A percentile compares a stretch with the other conserved stretches of the same genome.
Conservation (phyloP, 2,329 filamentous ascomycete species). For the Sclerotinia minor region DNA sequence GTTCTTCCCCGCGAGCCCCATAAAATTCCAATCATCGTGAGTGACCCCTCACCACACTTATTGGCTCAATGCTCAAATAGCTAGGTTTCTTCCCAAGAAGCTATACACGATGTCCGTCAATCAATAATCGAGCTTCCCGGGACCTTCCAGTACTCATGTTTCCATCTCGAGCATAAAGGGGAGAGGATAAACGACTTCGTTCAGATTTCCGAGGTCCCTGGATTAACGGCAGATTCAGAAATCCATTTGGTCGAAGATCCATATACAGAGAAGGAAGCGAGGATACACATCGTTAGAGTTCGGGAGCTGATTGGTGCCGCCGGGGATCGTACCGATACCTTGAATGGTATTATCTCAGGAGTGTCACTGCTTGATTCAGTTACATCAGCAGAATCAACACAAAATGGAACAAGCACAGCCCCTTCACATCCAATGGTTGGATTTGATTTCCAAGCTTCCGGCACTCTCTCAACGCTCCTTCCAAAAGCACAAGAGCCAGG, state of each 20-base stretch:
- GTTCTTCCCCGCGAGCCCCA: conserved; percentile 77
- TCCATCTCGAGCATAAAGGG: conserved; percentile 91
- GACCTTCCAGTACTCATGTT: conserved; percentile 97
- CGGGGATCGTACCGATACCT: conserved; percentile 80
- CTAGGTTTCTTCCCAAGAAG: conserved; percentile 88
- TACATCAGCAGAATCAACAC: conserved; percentile 41
- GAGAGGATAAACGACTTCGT: conserved; percentile 93
- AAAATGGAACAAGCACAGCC: conserved; percentile 42
- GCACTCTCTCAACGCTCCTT: conserved; percentile 69
- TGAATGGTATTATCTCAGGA: conserved; percentile 83
- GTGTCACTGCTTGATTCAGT: conserved; percentile 84
- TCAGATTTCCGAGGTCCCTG: conserved; percentile 84
- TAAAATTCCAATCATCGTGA: conserved; percentile 83
- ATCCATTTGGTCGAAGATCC: conserved; percentile 86
- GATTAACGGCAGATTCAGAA: conserved; percentile 73
- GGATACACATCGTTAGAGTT: conserved; percentile 88
- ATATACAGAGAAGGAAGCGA: conserved; percentile 97
- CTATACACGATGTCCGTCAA: conserved; percentile 95
- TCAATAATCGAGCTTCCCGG: conserved; percentile 90
- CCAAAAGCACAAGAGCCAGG: conserved; percentile 65
- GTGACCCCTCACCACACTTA: conserved; percentile 38
- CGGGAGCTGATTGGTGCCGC: conserved; percentile 91
- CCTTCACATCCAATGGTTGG: conserved; percentile 60
- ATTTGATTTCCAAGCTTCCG: conserved; percentile 74
- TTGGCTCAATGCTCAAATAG: conserved; percentile 35